These are phyloP conservation scores for Phialophora tarda DNA, from an alignment of 2,329 filamentous ascomycete genomes.

Conservation along the genomic window DNA sequence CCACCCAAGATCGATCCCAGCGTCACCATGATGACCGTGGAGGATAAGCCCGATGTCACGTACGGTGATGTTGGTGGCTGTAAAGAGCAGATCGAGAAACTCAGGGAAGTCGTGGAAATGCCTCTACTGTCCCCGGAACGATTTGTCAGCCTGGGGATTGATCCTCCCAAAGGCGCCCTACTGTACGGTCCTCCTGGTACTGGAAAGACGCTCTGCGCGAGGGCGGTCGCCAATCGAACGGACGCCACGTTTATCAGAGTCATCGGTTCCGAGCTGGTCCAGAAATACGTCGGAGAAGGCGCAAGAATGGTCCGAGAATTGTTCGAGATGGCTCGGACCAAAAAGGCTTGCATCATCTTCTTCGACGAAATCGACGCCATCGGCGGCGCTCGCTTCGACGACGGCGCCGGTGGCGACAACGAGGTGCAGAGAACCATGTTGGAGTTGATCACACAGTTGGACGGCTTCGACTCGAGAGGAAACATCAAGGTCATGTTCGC, in stretches of 20 bases:
- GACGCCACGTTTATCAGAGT: conserved; percentile 99
- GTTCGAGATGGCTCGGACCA: conserved; percentile 98
- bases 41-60: conserved; percentile 99
- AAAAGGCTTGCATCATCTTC: conserved; percentile 99
- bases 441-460: conserved; percentile 94
- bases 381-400: conserved; percentile 93
- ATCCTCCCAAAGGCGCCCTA: conserved; percentile 94
- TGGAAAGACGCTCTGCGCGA: conserved; percentile 97
- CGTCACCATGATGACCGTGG: conserved; percentile 99
- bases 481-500: conserved; percentile 99
- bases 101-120: conserved; percentile 98
- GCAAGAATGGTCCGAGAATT: conserved; percentile 98
- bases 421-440: conserved; percentile 98
- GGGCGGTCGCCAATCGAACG: conserved; percentile 96
- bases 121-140: conserved; percentile 93
- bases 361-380: conserved; percentile 98
- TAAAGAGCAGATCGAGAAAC: conserved; percentile 99
- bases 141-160: conserved; percentile 98
- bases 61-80: conserved; percentile 98
- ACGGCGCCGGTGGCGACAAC: conserved; percentile 95
- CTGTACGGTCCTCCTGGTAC: conserved; percentile 97
- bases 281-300: conserved; percentile 98
- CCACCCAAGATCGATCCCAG: conserved; percentile 98
- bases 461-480: conserved; percentile 93
- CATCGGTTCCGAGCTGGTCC: conserved; percentile 95